phyloP scores from a whole-genome alignment of 2,329 filamentous ascomycete species.

The Nectriaceae sp. region DNA sequence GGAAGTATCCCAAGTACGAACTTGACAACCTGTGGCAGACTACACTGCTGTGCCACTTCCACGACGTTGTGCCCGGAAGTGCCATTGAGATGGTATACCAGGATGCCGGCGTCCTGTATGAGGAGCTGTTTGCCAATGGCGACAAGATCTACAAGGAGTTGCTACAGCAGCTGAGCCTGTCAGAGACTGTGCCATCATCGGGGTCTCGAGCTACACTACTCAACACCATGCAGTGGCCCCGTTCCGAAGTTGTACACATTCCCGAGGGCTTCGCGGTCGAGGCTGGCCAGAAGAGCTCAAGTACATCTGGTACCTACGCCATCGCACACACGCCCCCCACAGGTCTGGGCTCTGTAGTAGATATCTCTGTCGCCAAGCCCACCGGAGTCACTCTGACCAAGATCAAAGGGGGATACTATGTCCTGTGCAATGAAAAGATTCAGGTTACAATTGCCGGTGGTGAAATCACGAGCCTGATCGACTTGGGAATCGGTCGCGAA shows the following conservation, averaged over 20 bases:
- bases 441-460: neutral
- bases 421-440: neutral
- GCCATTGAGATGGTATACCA: slow-evolving; percentile 72
- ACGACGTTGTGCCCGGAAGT: slow-evolving; percentile 68
- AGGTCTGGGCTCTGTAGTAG: neutral
- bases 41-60: slow-evolving; percentile 68
- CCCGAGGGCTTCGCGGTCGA: neutral
- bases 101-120: slow-evolving; percentile 50
- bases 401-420: neutral
- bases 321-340: neutral
- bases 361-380: neutral
- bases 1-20: slow-evolving; percentile 67
- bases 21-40: slow-evolving; percentile 70
- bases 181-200: neutral
- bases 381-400: neutral
- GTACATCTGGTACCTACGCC: neutral
- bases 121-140: neutral
- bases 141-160: neutral
- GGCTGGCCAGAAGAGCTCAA: neutral
- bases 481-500: neutral
- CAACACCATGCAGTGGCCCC: neutral
- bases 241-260: neutral
- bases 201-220: neutral
- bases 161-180: neutral
- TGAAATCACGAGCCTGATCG: neutral